Evolutionary conservation across 192 early-diverging fungal species (phyloP).

Genomic region (Entomortierella beljakovae): DNA sequence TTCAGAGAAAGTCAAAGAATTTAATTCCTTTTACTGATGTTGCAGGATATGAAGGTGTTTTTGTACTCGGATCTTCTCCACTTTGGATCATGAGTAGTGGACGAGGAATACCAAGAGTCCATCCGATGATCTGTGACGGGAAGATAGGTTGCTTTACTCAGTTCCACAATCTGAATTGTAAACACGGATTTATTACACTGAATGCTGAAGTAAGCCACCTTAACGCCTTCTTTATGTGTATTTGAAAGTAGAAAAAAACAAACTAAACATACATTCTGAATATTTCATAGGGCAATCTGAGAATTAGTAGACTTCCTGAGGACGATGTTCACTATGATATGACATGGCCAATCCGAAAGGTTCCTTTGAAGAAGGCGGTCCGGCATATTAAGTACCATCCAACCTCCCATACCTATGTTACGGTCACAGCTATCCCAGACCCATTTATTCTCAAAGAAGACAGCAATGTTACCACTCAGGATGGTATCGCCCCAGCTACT

Average conservation of each 20-base stretch:
- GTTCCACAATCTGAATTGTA: constrained; percentile 82
- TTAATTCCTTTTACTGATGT: constrained; percentile 65
- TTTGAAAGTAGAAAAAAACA: not conserved
- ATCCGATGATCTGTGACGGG: constrained; percentile 80
- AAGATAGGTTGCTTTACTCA: constrained; percentile 75
- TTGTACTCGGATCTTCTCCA: constrained; percentile 77
- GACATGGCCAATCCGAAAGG: constrained; percentile 80
- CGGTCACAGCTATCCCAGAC: constrained; percentile 73
- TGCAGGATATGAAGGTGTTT: constrained; percentile 76
- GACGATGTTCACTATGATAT: constrained; percentile 77
- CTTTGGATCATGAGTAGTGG: constrained; percentile 79
- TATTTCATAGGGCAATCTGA: constrained; percentile 65
- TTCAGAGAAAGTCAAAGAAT: constrained; percentile 19
- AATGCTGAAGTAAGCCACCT: constrained; percentile 68
- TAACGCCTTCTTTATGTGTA: not conserved
- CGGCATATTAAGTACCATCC: constrained; percentile 89
- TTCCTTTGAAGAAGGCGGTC: constrained; percentile 72
- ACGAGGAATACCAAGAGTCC: constrained; percentile 71
- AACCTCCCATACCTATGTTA: constrained; percentile 82
- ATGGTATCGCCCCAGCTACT: constrained; percentile 5
- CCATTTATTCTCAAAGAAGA: constrained; percentile 81
- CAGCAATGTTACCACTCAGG: constrained; percentile 64
- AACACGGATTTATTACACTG: constrained; percentile 80
- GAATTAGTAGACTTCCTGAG: constrained; percentile 73
- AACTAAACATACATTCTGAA: not conserved